Percentiles rank a stretch among this genome's conserved stretches.
phyloP scores from a whole-genome alignment of 352 stramenopile genomes.

The Phytopythium boreale region DNA sequence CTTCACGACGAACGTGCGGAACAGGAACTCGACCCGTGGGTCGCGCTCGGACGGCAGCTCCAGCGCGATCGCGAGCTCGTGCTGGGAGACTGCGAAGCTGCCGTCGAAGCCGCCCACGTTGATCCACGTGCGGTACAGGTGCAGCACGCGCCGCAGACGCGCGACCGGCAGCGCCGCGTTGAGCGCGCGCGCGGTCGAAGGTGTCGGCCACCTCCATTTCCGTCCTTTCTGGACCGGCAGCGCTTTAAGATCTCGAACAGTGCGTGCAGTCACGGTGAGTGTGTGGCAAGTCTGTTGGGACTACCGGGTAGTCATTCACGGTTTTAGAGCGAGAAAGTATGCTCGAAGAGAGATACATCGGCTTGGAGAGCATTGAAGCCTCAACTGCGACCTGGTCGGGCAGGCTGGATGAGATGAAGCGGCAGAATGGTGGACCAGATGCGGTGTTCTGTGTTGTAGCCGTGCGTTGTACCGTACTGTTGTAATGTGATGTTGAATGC shows the following conservation, averaged over 20 bases:
- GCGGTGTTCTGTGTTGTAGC: not conserved
- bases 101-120: slow-evolving; percentile 47
- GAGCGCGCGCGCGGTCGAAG: slow-evolving; percentile 37
- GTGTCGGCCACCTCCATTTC: slow-evolving; percentile 15
- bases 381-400: not conserved
- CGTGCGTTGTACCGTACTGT: not conserved
- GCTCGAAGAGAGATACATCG: not conserved
- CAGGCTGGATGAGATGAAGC: not conserved
- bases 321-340: not conserved
- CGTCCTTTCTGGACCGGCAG: slow-evolving; percentile 10
- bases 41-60: slow-evolving; percentile 34
- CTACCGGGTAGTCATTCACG: not conserved
- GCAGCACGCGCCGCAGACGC: slow-evolving; percentile 52
- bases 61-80: slow-evolving; percentile 62
- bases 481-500: too few species aligned
- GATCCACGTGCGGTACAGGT: slow-evolving; percentile 56
- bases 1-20: slow-evolving; percentile 31
- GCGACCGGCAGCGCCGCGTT: slow-evolving; percentile 39
- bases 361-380: not conserved
- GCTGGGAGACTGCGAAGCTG: slow-evolving; percentile 52
- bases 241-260: slow-evolving; percentile 4
- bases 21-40: slow-evolving; percentile 44
- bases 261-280: too few species aligned
- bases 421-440: not conserved
- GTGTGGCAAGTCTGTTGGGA: not conserved